A percentile compares a stretch with the other conserved stretches of the same genome.
phyloP scores from a whole-genome alignment of 2,329 filamentous ascomycete genomes.

The Xylariomycetidae sp. region DNA sequence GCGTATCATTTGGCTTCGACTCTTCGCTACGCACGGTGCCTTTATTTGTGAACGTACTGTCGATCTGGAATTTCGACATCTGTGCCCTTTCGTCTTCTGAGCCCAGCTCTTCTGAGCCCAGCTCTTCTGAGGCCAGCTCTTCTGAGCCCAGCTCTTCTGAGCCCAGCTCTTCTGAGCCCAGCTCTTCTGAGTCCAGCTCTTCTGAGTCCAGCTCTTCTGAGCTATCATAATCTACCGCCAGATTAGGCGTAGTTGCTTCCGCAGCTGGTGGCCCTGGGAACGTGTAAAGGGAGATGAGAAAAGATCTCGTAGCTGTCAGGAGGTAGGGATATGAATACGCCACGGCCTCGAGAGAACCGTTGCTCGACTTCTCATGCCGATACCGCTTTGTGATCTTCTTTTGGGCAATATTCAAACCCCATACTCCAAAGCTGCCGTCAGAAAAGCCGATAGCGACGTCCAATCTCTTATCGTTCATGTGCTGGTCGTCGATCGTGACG shows the following conservation, averaged over 20 bases:
- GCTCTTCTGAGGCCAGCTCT: too few relatives aligned
- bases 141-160: too few relatives aligned
- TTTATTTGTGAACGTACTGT: conserved; percentile 4
- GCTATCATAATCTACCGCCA: too few relatives aligned
- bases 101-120: too few relatives aligned
- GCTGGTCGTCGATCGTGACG: conserved; percentile 57
- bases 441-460: conserved; percentile 64
- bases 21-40: neutral
- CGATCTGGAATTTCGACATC: too few relatives aligned
- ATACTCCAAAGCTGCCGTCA: conserved; percentile 67
- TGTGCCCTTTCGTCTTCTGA: too few relatives aligned
- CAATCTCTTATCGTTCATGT: conserved; percentile 36
- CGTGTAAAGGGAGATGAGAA: conserved; percentile 70
- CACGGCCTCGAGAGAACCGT: conserved; percentile 62
- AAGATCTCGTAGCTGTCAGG: conserved; percentile 68
- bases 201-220: too few relatives aligned
- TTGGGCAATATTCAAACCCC: conserved; percentile 46
- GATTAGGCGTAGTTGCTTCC: too few relatives aligned
- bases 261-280: conserved; percentile 36
- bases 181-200: too few relatives aligned
- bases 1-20: conserved; percentile 1
- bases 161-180: too few relatives aligned
- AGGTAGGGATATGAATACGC: conserved; percentile 71
- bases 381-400: conserved; percentile 45
- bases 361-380: conserved; percentile 54